phyloP scores from a whole-genome alignment of 2,329 filamentous ascomycete genomes.

The Chrysoporthe deuterocubensis region DNA sequence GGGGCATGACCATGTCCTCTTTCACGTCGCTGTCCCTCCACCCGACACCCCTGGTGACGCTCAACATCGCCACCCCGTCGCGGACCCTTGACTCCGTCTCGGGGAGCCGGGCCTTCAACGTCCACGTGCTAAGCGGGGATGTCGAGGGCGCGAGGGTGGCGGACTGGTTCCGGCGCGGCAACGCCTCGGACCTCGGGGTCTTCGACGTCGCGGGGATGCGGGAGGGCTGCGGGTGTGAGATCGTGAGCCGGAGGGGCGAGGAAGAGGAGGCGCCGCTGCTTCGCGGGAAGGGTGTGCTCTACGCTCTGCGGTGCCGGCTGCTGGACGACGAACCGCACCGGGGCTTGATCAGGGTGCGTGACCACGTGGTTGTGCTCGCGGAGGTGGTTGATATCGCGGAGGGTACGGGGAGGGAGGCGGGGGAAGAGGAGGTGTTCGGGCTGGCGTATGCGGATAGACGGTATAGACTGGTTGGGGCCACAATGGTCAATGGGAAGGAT shows the following conservation, averaged over 20 bases:
- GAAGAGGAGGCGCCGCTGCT: slow-evolving; percentile 47
- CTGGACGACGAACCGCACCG: slow-evolving; percentile 43
- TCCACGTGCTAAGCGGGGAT: slow-evolving; percentile 57
- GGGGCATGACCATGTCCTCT: slow-evolving; percentile 64
- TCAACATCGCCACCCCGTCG: slow-evolving; percentile 62
- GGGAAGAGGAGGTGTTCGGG: slow-evolving; percentile 43
- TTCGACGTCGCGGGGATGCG: slow-evolving; percentile 41
- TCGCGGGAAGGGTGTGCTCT: slow-evolving; percentile 56
- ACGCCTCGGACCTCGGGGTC: slow-evolving; percentile 42
- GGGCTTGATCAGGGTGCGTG: slow-evolving; percentile 52
- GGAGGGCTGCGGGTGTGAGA: slow-evolving; percentile 33
- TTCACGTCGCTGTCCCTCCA: slow-evolving; percentile 58
- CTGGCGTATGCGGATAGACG: slow-evolving; percentile 54
- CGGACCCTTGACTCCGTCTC: slow-evolving; percentile 57
- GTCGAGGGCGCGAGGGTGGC: slow-evolving; percentile 53
- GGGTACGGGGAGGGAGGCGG: slow-evolving; percentile 32
- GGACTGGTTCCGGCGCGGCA: slow-evolving; percentile 56
- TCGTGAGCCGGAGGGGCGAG: slow-evolving; percentile 27
- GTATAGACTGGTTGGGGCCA: slow-evolving; percentile 49
- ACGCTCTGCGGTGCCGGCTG: slow-evolving; percentile 48
- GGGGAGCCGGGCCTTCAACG: slow-evolving; percentile 52
- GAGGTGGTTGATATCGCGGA: slow-evolving; percentile 53
- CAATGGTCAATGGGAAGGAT: slow-evolving; percentile 34
- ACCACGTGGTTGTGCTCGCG: slow-evolving; percentile 57
- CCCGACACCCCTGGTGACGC: slow-evolving; percentile 57